Evolutionary conservation across 352 stramenopile species (phyloP).

Genomic region (Pythium periplocum): DNA sequence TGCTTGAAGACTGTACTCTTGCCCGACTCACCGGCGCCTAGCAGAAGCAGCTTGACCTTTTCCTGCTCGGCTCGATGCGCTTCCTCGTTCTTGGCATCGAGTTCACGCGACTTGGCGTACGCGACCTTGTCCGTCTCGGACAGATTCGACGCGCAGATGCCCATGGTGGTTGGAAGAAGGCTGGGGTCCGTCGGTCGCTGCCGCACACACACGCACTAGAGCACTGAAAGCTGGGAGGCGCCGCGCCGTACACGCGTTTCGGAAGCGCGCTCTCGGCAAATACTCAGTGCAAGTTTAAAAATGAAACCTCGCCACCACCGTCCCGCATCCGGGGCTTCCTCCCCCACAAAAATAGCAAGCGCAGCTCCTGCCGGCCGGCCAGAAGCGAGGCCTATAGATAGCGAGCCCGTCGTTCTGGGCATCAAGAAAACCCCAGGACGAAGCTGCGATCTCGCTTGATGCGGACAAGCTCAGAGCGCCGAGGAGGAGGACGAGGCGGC

Average conservation of each 20-base stretch:
- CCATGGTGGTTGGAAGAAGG: slow-evolving; percentile 30
- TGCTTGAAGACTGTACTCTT: slow-evolving; percentile 95
- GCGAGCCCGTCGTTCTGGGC: too few species aligned
- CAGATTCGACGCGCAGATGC: slow-evolving; percentile 61
- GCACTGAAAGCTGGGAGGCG: slow-evolving; percentile 6
- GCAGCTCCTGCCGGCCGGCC: too few species aligned
- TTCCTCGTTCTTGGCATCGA: slow-evolving; percentile 78
- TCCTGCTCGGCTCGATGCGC: slow-evolving; percentile 73
- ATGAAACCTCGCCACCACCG: slow-evolving; percentile 42
- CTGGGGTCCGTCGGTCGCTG: neutral
- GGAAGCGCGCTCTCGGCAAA: slow-evolving; percentile 20
- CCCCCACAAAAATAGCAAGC: neutral
- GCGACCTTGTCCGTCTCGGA: slow-evolving; percentile 50
- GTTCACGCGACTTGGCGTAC: slow-evolving; percentile 67
- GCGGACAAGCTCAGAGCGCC: too few species aligned
- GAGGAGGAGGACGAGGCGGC: too few species aligned
- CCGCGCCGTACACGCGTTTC: slow-evolving; percentile 20
- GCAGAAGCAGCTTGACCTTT: slow-evolving; percentile 95
- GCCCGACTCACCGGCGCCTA: slow-evolving; percentile 92
- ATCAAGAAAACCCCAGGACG: too few species aligned
- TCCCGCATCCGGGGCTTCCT: neutral
- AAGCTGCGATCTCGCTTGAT: too few species aligned
- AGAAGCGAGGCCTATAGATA: too few species aligned
- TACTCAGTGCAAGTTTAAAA: slow-evolving; percentile 53
- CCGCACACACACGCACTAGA: slow-evolving; percentile 7